Base-by-base conservation (phyloP, 2,329 filamentous ascomycete species). In the Didymella exigua region DNA sequence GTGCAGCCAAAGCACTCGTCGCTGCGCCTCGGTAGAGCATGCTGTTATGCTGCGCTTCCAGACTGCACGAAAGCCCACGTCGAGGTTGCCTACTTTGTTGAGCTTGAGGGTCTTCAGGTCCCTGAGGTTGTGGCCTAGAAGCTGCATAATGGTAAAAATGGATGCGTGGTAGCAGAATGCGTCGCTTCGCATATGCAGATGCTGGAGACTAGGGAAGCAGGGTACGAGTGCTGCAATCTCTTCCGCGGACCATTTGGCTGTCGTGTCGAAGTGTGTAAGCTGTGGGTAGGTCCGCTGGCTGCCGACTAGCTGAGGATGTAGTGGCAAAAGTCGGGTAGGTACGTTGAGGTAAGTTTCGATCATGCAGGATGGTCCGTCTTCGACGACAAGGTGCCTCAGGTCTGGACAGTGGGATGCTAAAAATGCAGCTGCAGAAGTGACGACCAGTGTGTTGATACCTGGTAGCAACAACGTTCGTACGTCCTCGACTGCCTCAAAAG, bases 111-210 rank as follows among this genome's bases (percentile, higher is more conserved):
- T 52, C 9, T 33, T 26, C 5, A 66, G 50, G 11, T 54, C 18
- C 18, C 14, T 36, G n/a, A 64, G 49, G 4, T 44, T 38, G 2
- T 14, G 38, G 14, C 53, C 45, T 8, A 65, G 34, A 4, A 56
- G 31, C 2, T 26, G 27, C 41, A 56, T 54, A 6, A 65, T 61
- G 1, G 33, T n/a, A 2, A 36, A 11, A 14, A 61, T 51, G 8
- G 59, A 49, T 7, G 60, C 54, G 5, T 49, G 60, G 30, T 65
- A 65, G 40, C 56, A 61, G 36, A 58, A 60, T 10, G 56, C 49
- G 3, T 62, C 57, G 26, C 47, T 62, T 10, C 57, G 57, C 57
- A 66, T 58, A 4, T 34, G 36, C 2, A 66, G 42, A 14, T 51
- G 31, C 10, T 42, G 34, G 1, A 66, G 40, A 3, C 30, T 13